Percentiles rank a stretch among this genome's conserved stretches.
Conservation (phyloP, 441 rosid genomes). For the Erodium trifolium region DNA sequence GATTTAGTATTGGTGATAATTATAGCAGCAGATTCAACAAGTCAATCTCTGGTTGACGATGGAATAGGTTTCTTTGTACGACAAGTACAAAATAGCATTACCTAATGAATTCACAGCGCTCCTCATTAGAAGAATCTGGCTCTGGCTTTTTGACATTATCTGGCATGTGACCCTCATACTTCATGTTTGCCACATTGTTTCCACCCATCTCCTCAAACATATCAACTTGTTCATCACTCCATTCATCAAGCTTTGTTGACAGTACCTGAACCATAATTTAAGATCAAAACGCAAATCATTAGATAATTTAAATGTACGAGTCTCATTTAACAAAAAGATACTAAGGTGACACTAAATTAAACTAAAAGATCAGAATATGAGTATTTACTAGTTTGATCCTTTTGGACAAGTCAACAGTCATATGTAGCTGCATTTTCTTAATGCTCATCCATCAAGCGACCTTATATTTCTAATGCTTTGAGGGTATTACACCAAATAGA, state of each 20-base stretch:
- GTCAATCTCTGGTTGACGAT: not conserved
- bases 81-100: conserved; percentile 20
- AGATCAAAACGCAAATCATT: not conserved
- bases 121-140: conserved; percentile 66
- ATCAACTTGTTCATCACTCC: conserved; percentile 94
- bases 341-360: no score
- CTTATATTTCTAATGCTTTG: no score
- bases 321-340: not conserved
- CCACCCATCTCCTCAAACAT: conserved; percentile 59
- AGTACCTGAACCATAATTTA: conserved; percentile 48
- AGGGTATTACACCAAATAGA: no score
- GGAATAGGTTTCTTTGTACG: not conserved
- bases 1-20: conserved; percentile 11
- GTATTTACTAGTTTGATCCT: no score
- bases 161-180: conserved; percentile 66
- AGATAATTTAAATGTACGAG: not conserved
- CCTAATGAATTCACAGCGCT: conserved; percentile 78
- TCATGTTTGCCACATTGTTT: conserved; percentile 54
- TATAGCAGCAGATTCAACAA: not conserved
- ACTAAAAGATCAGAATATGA: not conserved
- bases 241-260: conserved; percentile 84
- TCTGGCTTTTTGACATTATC: conserved; percentile 57
- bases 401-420: no score
- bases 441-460: no score
- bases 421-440: no score